Evolutionary conservation across 78 protist genomes (phyloP).

Genomic region (Polysphondylium violaceum): DNA sequence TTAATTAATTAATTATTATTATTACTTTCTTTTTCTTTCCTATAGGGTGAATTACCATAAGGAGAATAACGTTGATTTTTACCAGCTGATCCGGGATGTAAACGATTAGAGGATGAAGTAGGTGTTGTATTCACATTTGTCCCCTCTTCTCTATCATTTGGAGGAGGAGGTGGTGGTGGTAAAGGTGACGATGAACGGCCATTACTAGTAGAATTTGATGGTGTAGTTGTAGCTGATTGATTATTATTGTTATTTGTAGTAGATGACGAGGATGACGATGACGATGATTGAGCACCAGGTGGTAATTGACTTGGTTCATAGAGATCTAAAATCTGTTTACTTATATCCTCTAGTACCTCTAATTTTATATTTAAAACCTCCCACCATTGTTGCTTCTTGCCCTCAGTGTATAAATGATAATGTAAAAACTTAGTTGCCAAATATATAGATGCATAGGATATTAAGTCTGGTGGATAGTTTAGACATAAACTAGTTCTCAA

Average conservation of each 20-base stretch:
- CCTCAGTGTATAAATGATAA: constrained; percentile 12
- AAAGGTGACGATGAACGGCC: no score
- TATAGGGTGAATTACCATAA: background rate
- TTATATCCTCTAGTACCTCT: constrained; percentile 56
- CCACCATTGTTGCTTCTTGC: constrained; percentile 72
- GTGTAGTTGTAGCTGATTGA: background rate
- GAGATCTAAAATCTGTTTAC: constrained; percentile 62
- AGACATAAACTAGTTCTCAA: constrained; percentile 85
- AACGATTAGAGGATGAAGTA: background rate
- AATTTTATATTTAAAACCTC: constrained; percentile 41
- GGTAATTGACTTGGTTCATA: constrained; percentile 39
- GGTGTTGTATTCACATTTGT: background rate
- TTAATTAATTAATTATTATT: background rate
- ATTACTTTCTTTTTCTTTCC: background rate
- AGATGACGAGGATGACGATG: background rate
- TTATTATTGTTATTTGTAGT: background rate
- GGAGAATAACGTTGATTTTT: constrained; percentile 11
- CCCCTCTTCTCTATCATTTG: background rate
- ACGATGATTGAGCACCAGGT: no score
- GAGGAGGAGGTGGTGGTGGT: constrained; percentile 3
- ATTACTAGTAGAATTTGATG: no score
- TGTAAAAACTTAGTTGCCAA: constrained; percentile 72
- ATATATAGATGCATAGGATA: constrained; percentile 69
- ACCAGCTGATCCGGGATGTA: background rate
- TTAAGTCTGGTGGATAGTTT: constrained; percentile 73